Percentiles rank a stretch among this genome's conserved stretches.
Conservation (phyloP, 371 early-diverging fungal genomes). For the Chytridium lagenaria region DNA sequence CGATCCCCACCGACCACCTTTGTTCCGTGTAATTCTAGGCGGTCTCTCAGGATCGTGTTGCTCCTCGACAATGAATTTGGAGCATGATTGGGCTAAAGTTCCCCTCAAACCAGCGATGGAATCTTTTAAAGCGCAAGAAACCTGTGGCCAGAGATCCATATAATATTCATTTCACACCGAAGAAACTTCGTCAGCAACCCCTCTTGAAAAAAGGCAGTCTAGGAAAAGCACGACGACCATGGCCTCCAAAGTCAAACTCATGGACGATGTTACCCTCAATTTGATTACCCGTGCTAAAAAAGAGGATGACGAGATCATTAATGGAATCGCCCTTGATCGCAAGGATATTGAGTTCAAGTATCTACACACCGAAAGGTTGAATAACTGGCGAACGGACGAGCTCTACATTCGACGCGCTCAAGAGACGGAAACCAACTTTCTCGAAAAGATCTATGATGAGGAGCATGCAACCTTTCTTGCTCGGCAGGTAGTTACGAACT, state of each 20-base stretch:
- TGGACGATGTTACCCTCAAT: slow-evolving; percentile 35
- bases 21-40: too few species aligned
- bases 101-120: too few species aligned
- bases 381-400: slow-evolving; percentile 41
- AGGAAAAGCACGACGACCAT: too few species aligned
- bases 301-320: slow-evolving; percentile 25
- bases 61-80: too few species aligned
- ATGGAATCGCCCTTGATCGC: slow-evolving; percentile 28
- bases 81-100: too few species aligned
- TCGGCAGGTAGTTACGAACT: slow-evolving; percentile 17
- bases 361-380: slow-evolving; percentile 33
- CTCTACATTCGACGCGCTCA: slow-evolving; percentile 29
- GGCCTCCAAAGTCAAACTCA: neutral
- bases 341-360: slow-evolving; percentile 36
- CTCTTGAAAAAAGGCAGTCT: too few species aligned
- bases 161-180: too few species aligned
- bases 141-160: too few species aligned
- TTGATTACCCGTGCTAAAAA: slow-evolving; percentile 15
- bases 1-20: too few species aligned
- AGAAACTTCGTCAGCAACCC: too few species aligned
- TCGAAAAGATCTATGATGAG: slow-evolving; percentile 33
- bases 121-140: too few species aligned
- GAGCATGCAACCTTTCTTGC: slow-evolving; percentile 29
- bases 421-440: slow-evolving; percentile 29
- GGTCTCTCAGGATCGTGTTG: too few species aligned